Base-by-base conservation (phyloP, 805 yeast species). In the Myxozyma kluyveri region DNA sequence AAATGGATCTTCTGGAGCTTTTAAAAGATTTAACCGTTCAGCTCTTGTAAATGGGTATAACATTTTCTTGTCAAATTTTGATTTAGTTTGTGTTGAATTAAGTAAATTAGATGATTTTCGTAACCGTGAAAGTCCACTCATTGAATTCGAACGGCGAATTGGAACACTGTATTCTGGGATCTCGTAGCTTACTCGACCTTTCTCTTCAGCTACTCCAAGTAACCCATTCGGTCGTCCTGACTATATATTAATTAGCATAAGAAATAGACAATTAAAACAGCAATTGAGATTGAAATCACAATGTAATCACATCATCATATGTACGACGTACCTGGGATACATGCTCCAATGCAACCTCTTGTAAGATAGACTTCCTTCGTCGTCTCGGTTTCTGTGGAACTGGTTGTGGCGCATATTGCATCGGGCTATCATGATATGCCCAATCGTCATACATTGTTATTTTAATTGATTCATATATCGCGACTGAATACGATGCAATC, bases 361-460 rank as follows among this genome's bases (percentile, higher is more conserved):
- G 59, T 19, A 54, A 23, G 23, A 54, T 54, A 35, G 59, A 55
- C 33, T 54, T 54, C 29, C 58, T 45, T 26, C 59, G 50, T 46
- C 59, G 53, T 19, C 59, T 50, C 21, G 14, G 50, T 23, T 42
- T 41, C 44, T 55, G 59, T 27, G 50, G 50, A 12, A 47, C 29
- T 7, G 59, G 59, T 22, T 55, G 59, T 21, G 59, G 57, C 10
- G 57, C 57, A 35, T 55, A 55, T 23, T 53, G 59, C 27, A 52
- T 43, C 40, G 59, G 57, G 31, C 50, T 55, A 40, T 50, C 59
- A 37, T 56, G 61, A 29, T 54, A 56, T 18, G 61, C 61, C 61
- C 61, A 56, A 21, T 56, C 61, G 53, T 56, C 61, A 37, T 54
- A 56, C 61, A 56, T 56, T 21, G 7, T 24, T 32, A 9, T n/a